A percentile compares a stretch with the other conserved stretches of the same genome.
Conservation (phyloP, 331 rosid species). For the Quercus tomentella region DNA sequence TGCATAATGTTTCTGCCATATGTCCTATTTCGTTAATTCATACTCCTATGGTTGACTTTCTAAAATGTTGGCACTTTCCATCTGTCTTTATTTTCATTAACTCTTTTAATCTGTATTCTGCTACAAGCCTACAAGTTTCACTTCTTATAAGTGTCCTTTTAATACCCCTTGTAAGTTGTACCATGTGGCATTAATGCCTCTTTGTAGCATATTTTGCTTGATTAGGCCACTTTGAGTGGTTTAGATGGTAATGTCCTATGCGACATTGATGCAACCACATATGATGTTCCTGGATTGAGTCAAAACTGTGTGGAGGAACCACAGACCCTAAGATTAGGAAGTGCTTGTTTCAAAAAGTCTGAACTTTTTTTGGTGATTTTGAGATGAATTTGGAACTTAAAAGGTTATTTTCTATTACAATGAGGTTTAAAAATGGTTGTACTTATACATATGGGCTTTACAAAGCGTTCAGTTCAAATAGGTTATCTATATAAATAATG, state of each 20-base stretch:
- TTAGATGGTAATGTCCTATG: not conserved
- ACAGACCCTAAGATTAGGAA: not conserved
- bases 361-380: not conserved
- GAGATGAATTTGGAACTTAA: not conserved
- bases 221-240: not conserved
- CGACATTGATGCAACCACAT: not conserved
- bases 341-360: not conserved
- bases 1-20: not conserved
- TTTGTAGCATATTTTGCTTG: not conserved
- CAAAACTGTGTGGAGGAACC: not conserved
- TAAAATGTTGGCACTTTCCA: not conserved
- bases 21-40: not conserved
- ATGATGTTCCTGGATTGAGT: not conserved
- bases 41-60: not conserved
- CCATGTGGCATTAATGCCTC: not conserved
- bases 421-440: not conserved
- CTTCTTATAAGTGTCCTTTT: not conserved
- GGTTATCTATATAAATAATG: not conserved
- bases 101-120: not conserved
- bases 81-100: not conserved
- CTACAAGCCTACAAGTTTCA: not conserved
- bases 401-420: not conserved
- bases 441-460: not conserved
- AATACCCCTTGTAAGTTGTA: not conserved
- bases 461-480: not conserved